Evolutionary conservation across 2,329 filamentous ascomycete genomes (phyloP).

Genomic region (Fusarium verrucosum): DNA sequence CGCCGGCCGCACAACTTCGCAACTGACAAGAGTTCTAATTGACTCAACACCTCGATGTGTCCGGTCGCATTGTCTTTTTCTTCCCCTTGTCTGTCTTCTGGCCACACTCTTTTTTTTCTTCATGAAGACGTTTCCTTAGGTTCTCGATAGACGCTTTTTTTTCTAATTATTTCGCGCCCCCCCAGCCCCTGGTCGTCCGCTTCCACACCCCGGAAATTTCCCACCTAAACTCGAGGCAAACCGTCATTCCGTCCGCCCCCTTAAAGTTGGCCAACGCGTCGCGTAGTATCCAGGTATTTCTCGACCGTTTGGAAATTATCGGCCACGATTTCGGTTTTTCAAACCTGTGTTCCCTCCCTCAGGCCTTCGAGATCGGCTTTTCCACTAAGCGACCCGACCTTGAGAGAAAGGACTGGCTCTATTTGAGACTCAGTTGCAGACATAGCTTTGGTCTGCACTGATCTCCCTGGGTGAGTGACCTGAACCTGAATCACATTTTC

Average conservation of each 20-base stretch:
- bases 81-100: constrained; percentile 33
- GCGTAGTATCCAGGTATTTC: constrained; percentile 42
- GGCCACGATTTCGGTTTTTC: constrained; percentile 32
- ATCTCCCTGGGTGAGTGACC: constrained; percentile 62
- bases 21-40: constrained; percentile 19
- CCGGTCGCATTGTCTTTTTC: constrained; percentile 43
- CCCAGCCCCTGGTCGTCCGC: constrained; percentile 39
- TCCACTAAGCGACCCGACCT: constrained; percentile 38
- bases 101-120: constrained; percentile 43
- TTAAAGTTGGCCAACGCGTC: constrained; percentile 49
- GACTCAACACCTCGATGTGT: constrained; percentile 45
- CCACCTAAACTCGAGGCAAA: constrained; percentile 30
- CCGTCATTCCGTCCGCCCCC: constrained; percentile 42
- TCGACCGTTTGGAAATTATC: constrained; percentile 27
- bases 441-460: constrained; percentile 68
- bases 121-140: constrained; percentile 43
- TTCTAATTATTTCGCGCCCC: constrained; percentile 18
- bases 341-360: constrained; percentile 26
- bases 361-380: constrained; percentile 41
- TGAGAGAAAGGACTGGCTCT: constrained; percentile 44
- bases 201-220: constrained; percentile 42
- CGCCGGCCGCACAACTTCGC: constrained; percentile 20
- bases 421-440: constrained; percentile 67
- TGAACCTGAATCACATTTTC: constrained; percentile 8
- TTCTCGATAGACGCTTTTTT: constrained; percentile 31